A percentile compares a stretch with the other conserved stretches of the same genome.
phyloP scores from a whole-genome alignment of 495 filamentous ascomycete genomes.

The Penicillium lividum region DNA sequence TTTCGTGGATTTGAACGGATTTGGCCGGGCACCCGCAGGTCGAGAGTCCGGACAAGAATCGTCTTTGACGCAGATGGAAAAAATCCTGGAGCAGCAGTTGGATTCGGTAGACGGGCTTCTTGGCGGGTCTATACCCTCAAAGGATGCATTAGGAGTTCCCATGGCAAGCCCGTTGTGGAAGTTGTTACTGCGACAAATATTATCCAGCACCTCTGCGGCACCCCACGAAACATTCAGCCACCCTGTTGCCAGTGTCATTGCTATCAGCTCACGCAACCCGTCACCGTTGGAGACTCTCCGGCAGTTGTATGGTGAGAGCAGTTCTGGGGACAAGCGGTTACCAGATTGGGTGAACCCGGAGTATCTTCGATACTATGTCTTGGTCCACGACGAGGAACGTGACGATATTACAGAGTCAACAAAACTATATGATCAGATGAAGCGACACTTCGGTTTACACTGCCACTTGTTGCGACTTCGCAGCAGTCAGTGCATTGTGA shows the following conservation, averaged over 20 bases:
- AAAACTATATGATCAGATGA: constrained; percentile 94
- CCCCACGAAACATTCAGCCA: constrained; percentile 93
- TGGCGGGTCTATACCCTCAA: constrained; percentile 37
- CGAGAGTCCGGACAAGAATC: constrained; percentile 25
- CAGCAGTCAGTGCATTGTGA: constrained; percentile 79
- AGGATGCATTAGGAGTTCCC: constrained; percentile 34
- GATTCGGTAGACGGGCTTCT: constrained; percentile 35
- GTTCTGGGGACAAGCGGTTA: constrained; percentile 61
- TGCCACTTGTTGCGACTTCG: constrained; percentile 88
- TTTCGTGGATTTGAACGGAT: constrained; percentile 61
- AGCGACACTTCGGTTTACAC: constrained; percentile 91
- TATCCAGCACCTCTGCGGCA: constrained; percentile 73
- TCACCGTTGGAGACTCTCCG: constrained; percentile 81
- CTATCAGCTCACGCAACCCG: constrained; percentile 83
- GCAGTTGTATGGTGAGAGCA: constrained; percentile 76
- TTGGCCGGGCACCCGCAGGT: constrained; percentile 21
- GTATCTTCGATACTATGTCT: constrained; percentile 90
- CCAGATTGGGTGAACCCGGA: constrained; percentile 85
- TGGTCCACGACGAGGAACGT: constrained; percentile 94
- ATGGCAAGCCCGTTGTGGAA: constrained; percentile 68
- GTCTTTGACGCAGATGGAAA: constrained; percentile 57
- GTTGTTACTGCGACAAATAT: constrained; percentile 76
- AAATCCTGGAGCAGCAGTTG: constrained; percentile 54
- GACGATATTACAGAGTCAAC: constrained; percentile 90
- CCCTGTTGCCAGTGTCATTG: constrained; percentile 93